Evolutionary conservation across 371 early-diverging fungal species (phyloP).

Genomic region (Circinella minor): DNA sequence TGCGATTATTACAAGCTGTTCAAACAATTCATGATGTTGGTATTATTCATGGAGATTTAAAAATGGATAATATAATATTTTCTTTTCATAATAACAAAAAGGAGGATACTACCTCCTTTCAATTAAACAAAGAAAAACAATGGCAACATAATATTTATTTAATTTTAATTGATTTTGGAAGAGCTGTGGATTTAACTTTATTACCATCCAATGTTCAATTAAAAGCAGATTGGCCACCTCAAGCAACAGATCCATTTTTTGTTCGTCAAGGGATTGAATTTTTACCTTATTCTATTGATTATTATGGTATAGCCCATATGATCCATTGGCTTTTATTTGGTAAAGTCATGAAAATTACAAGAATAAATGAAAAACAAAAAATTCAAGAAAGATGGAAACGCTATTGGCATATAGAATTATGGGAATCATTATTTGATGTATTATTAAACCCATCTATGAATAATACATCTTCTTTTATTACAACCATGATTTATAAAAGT

Average conservation of each 20-base stretch:
- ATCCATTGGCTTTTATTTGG: constrained; percentile 45
- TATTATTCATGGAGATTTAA: constrained; percentile 54
- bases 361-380: neutral
- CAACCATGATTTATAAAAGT: neutral
- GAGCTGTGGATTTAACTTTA: constrained; percentile 37
- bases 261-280: constrained; percentile 20
- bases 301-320: constrained; percentile 47
- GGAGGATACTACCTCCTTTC: too few species aligned
- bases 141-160: constrained; percentile 19
- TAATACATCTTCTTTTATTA: neutral
- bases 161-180: constrained; percentile 53
- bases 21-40: constrained; percentile 31
- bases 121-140: too few species aligned
- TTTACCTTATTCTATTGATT: constrained; percentile 40
- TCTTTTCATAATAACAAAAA: constrained; percentile 4
- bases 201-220: constrained; percentile 23
- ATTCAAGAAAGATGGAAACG: constrained; percentile 40
- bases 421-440: constrained; percentile 37
- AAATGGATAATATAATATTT: constrained; percentile 45
- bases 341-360: constrained; percentile 9
- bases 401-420: constrained; percentile 45
- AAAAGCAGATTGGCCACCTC: constrained; percentile 40
- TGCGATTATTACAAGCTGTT: constrained; percentile 31
- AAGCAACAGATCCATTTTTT: constrained; percentile 19
- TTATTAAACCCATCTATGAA: constrained; percentile 34